These are phyloP conservation scores for Nicotiana noctiflora DNA, from an alignment of 257 asterid genomes.

Conservation along the genomic window DNA sequence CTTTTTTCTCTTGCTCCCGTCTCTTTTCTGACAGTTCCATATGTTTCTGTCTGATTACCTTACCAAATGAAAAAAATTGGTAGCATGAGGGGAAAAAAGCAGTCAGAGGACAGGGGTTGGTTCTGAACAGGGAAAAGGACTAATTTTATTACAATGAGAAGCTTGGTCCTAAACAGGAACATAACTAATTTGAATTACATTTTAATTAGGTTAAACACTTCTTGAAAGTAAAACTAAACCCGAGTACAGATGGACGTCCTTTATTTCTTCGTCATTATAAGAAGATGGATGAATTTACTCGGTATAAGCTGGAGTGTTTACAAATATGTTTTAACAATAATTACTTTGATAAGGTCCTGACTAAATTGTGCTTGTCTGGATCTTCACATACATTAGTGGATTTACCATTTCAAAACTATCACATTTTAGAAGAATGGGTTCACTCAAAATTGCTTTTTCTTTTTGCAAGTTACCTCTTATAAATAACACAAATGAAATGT, in stretches of 20 bases:
- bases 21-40: not conserved
- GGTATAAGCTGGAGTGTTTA: not conserved
- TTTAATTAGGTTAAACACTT: slow-evolving; percentile 2
- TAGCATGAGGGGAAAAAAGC: not conserved
- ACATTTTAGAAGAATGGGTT: not conserved
- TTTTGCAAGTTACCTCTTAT: slow-evolving; percentile 1
- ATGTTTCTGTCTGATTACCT: slow-evolving; percentile 4
- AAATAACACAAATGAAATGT: not conserved
- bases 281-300: not conserved
- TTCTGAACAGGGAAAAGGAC: not conserved
- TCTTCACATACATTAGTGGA: not conserved
- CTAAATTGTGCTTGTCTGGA: not conserved
- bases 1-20: no score
- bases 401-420: not conserved
- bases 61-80: not conserved
- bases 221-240: not conserved
- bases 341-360: not conserved
- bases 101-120: slow-evolving; percentile 1
- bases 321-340: not conserved
- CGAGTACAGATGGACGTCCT: not conserved
- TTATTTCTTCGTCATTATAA: not conserved
- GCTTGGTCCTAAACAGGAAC: not conserved
- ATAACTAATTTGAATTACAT: not conserved
- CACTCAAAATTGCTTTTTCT: not conserved
- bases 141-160: not conserved